These are phyloP conservation scores for Nepenthes gracilis DNA, from an alignment of 148 eudicot species.

Conservation along the genomic window DNA sequence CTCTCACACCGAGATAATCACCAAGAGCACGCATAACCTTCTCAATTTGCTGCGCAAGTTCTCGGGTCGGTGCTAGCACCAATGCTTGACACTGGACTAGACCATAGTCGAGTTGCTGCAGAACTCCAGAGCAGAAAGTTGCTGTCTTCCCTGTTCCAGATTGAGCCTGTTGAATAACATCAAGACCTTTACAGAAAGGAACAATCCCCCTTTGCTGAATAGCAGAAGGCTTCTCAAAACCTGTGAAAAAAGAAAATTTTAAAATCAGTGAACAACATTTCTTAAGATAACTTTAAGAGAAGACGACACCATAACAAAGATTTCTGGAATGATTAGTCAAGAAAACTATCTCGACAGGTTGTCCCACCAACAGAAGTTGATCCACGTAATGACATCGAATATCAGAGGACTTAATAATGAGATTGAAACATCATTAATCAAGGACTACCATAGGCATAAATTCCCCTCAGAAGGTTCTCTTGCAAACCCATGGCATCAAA, in stretches of 20 bases:
- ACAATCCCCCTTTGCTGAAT: constrained; percentile 45
- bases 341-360: neutral
- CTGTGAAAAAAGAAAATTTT: constrained; percentile 5
- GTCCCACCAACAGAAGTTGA: too few species aligned
- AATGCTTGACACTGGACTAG: constrained; percentile 36
- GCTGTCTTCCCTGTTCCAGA: constrained; percentile 44
- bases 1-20: constrained; percentile 38
- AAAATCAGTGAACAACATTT: neutral
- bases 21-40: constrained; percentile 47
- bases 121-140: constrained; percentile 37
- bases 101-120: constrained; percentile 34
- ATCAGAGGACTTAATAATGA: neutral
- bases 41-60: constrained; percentile 42
- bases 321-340: too few species aligned
- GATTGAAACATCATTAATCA: neutral
- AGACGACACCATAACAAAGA: too few species aligned
- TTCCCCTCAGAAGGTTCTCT: constrained; percentile 37
- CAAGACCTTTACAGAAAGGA: constrained; percentile 39
- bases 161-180: constrained; percentile 43
- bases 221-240: constrained; percentile 43
- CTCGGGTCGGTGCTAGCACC: constrained; percentile 43
- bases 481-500: constrained; percentile 36
- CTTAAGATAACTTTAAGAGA: too few species aligned
- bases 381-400: neutral
- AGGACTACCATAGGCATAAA: constrained; percentile 29